Base-by-base conservation (phyloP, 1,139 yeast species). In the Neolecta irregularis region DNA sequence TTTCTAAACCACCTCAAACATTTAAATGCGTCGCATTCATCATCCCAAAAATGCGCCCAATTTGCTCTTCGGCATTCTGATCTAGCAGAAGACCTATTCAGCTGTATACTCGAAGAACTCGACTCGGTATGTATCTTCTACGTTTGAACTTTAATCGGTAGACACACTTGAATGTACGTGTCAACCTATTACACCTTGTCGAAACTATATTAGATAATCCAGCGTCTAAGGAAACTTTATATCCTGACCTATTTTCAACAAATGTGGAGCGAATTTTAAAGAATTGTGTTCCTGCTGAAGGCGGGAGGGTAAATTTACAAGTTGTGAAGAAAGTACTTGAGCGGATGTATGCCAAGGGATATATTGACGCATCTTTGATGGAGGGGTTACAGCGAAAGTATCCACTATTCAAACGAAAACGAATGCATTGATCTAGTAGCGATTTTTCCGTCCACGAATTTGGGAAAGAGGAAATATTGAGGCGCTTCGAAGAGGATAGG, bases 401-500 rank as follows among this genome's bases (percentile, higher is more conserved):
- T n/a, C n/a, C n/a, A n/a, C n/a, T n/a, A n/a, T n/a, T n/a, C n/a
- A n/a, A n/a, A n/a, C n/a, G n/a, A n/a, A n/a, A n/a, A n/a, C n/a
- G n/a, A n/a, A n/a, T n/a, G n/a, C n/a, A n/a, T n/a, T n/a, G n/a
- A n/a, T n/a, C n/a, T n/a, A n/a, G n/a, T n/a, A n/a, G n/a, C n/a
- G n/a, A n/a, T n/a, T n/a, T n/a, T n/a, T n/a, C n/a, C n/a, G n/a
- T n/a, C n/a, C n/a, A n/a, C n/a, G n/a, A n/a, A 5, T 38, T 47
- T 13, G 41, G 50, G 11, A 44, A 40, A 23, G 48, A 44, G 29
- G 52, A 75, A 45, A 72, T 77, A 9, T 52, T 77, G n/a, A 61
- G 68, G 26, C 60, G 93, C 41, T 78, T 81, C 72, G 93, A 81
- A 51, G 88, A 77, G 43, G 93, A 81, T 51, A 59, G 93, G 45